These are phyloP conservation scores for Gliomastix tumulicola DNA, from an alignment of 2,329 filamentous ascomycete species.

Conservation along the genomic window DNA sequence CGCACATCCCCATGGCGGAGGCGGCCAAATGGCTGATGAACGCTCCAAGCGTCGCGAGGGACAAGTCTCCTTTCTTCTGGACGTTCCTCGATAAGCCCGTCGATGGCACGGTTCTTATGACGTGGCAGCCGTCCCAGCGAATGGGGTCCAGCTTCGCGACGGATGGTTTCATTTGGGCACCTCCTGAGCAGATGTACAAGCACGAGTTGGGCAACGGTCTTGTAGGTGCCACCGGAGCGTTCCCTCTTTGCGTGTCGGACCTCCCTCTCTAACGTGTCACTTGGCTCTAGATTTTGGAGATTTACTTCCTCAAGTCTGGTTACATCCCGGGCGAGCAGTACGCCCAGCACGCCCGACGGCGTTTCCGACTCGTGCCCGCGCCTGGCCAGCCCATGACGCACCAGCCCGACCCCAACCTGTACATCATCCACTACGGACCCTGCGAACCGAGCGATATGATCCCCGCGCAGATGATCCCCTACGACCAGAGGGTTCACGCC, in stretches of 20 bases:
- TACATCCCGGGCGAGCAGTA: constrained; percentile 70
- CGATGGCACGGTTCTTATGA: constrained; percentile 76
- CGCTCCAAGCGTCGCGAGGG: constrained; percentile 79
- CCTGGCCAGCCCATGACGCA: constrained; percentile 64
- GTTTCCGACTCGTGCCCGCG: constrained; percentile 75
- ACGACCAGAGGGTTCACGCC: constrained; percentile 52
- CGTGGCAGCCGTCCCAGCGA: constrained; percentile 77
- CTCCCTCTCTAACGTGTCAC: too few relatives aligned
- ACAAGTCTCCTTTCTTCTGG: constrained; percentile 85
- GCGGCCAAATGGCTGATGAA: constrained; percentile 78
- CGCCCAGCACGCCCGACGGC: constrained; percentile 71
- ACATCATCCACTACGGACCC: constrained; percentile 85
- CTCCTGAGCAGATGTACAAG: constrained; percentile 69
- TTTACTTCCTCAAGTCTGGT: constrained; percentile 75
- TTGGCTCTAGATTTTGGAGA: constrained; percentile 94
- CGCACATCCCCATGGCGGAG: constrained; percentile 64
- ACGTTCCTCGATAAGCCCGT: constrained; percentile 78
- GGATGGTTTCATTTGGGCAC: constrained; percentile 88
- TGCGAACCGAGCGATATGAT: constrained; percentile 68
- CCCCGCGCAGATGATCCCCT: constrained; percentile 59
- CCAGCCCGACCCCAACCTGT: constrained; percentile 72
- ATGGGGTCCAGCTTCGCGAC: constrained; percentile 71
- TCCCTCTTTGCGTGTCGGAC: not conserved
- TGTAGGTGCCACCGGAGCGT: constrained; percentile 26
- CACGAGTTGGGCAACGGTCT: constrained; percentile 61